Evolutionary conservation across 331 rosid genomes (phyloP), one percentile per base, ranked within the genome.

Genomic region (Spiraea crenata): DNA sequence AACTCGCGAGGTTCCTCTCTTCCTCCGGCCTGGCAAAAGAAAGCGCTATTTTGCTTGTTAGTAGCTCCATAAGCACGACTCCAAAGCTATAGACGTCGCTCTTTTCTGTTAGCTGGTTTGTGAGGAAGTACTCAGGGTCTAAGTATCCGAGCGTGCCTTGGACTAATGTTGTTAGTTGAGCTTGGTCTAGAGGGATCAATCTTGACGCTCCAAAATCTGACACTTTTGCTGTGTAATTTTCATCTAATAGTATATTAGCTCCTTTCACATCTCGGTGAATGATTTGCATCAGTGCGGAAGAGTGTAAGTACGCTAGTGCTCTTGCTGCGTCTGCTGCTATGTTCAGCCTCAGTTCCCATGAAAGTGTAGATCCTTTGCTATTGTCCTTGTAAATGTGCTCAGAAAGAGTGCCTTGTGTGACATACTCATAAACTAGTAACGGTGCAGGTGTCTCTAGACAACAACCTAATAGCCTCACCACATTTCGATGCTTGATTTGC

Each of bases 81-180:
- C 70, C 70, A 46, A 65, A 65, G 45, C 70, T 47, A 10, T 65
- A 65, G 9, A 65, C 56, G 4, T 65, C 56, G 34, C 70, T 45
- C 31, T 65, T 65, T 4, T 65, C 44, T 47, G 56, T 65, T 1
- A 45, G 39, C 8, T 39, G 65, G 39, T n/a, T 38, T 42, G 31
- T 25, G 31, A 25, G 31, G 11, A 61, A 2, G 15, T 61, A 61
- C 39, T 61, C 65, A 61, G 48, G 65, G 48, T 61, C 65, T 0
- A 61, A 11, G 34, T 61, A 61, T 3, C 65, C 65, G 3, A 7
- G 2, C 3, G 65, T 61, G 7, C 48, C 48, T 7, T 7, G 65
- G 0, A 38, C 65, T 8, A 16, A 4, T 1, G 65, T 61, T n/a
- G 17, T 5, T 15, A 38, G 0, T 39, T 39, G 14, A 7, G 5